These are phyloP conservation scores for Xylariomycetidae sp. DNA, from an alignment of 2,329 filamentous ascomycete genomes.

Conservation along the genomic window DNA sequence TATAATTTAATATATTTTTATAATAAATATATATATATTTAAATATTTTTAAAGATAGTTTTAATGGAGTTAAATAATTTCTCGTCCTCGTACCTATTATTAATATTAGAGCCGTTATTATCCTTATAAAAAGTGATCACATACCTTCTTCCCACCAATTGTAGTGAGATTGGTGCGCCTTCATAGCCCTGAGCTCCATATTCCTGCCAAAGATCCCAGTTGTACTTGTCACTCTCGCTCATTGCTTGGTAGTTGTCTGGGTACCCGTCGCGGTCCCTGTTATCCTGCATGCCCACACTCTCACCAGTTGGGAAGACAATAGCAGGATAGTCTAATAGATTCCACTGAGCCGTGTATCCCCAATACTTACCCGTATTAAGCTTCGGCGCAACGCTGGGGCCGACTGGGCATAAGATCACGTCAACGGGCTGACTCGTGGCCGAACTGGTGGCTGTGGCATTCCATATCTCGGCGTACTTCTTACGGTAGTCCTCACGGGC, in stretches of 20 bases:
- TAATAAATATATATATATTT: too few species aligned
- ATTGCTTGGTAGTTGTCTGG: slow-evolving; percentile 14
- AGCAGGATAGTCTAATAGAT: slow-evolving; percentile 63
- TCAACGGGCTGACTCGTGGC: slow-evolving; percentile 38
- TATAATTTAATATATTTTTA: too few species aligned
- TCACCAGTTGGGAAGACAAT: slow-evolving; percentile 52
- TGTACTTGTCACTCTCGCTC: slow-evolving; percentile 16
- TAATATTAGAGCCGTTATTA: background rate
- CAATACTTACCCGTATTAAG: slow-evolving; percentile 48
- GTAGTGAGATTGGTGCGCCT: slow-evolving; percentile 36
- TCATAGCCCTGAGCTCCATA: slow-evolving; percentile 31
- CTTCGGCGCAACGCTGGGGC: slow-evolving; percentile 41
- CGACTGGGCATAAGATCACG: slow-evolving; percentile 57
- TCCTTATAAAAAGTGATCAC: slow-evolving; percentile 3
- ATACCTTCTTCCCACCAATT: slow-evolving; percentile 30
- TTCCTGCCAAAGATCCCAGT: slow-evolving; percentile 27
- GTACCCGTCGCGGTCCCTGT: slow-evolving; percentile 12
- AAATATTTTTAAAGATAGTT: too few species aligned
- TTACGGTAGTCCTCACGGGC: slow-evolving; percentile 36
- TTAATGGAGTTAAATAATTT: too few species aligned
- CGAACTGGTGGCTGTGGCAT: slow-evolving; percentile 23
- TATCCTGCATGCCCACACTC: slow-evolving; percentile 3
- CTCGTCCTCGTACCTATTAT: slow-evolving; percentile 28
- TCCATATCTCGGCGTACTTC: slow-evolving; percentile 34
- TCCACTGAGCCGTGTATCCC: slow-evolving; percentile 65